These are phyloP conservation scores for Prinsepia uniflora DNA, from an alignment of 306 rosid genomes.

Conservation along the genomic window DNA sequence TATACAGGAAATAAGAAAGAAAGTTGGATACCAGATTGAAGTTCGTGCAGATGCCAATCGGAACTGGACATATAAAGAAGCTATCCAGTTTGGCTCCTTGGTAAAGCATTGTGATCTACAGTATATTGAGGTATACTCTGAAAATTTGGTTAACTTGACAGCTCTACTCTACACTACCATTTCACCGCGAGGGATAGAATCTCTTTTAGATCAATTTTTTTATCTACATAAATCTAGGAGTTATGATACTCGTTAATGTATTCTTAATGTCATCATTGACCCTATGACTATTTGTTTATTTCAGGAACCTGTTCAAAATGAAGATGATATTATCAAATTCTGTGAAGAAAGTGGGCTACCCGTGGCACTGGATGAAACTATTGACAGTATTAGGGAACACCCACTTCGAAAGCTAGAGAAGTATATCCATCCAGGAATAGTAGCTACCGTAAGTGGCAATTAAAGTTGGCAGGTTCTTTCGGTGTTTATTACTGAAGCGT, in stretches of 20 bases:
- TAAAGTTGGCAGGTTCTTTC: conserved; percentile 10
- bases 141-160: not conserved
- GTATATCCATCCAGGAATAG: conserved; percentile 80
- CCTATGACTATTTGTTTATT: conserved; percentile 22
- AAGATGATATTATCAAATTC: conserved; percentile 69
- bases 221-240: conserved; percentile 2
- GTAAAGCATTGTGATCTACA: conserved; percentile 76
- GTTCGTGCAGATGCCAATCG: conserved; percentile 91
- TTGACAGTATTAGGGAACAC: conserved; percentile 57
- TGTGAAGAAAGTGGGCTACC: conserved; percentile 81
- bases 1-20: conserved; percentile 71
- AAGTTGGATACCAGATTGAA: conserved; percentile 59
- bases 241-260: not conserved
- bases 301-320: conserved; percentile 87
- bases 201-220: not conserved
- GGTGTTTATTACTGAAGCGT: not conserved
- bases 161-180: conserved; percentile 11
- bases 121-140: conserved; percentile 69
- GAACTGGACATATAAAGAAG: conserved; percentile 85
- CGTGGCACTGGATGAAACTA: conserved; percentile 90
- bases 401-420: conserved; percentile 57
- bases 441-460: conserved; percentile 66
- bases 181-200: not conserved
- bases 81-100: conserved; percentile 67
- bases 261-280: conserved; percentile 3